Base-by-base conservation (phyloP, 2,329 filamentous ascomycete species). In the Verticillium klebahnii region DNA sequence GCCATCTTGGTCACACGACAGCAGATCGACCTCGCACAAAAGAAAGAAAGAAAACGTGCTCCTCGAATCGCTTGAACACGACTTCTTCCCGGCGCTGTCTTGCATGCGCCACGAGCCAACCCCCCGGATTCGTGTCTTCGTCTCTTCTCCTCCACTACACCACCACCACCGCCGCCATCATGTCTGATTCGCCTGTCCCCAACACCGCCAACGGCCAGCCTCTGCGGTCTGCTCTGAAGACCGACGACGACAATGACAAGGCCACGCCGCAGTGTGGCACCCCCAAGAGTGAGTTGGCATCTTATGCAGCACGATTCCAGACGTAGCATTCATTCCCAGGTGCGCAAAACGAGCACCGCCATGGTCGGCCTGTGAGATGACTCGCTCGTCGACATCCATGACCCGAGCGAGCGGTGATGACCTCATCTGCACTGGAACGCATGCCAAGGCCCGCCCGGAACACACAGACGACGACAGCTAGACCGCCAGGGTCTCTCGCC, bases 221-320 rank as follows among this genome's bases (percentile, higher is more conserved):
- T 7, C 69, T 80, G 59, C 76, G 77, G 56, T 80, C 78, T 40
- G 78, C 76, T 29, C 69, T 80, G 66, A 82, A 81, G 69, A 69
- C 66, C 15, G 79, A 82, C 34, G 76, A 78, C 58, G 78, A 80
- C 56, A 67, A 57, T 57, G 75, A 77, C 56, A 73, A 69, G 62
- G 71, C 73, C 2, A 69, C 70, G 25, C 72, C 78, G 12, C 68
- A 74, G 40, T 75, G 72, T 63, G 73, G 73, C 58, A 71, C 75
- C 40, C 67, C 73, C 52, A 82, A 82, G 78, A 79, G 79, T 82
- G 69, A 63, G 77, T 78, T 31, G 23, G 9, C 45, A 23, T 50
- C 45, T 9, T 23, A 0, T 50, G 11, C 9, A 23, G 40, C 8
- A 8, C 8, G n/a, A 11, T 50, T 23, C 23, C 37, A 40, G 45